Percentiles rank a stretch among this genome's conserved stretches.
These are phyloP conservation scores for Arthrinium puccinioides DNA, from an alignment of 2,329 filamentous ascomycete species.

Conservation along the genomic window DNA sequence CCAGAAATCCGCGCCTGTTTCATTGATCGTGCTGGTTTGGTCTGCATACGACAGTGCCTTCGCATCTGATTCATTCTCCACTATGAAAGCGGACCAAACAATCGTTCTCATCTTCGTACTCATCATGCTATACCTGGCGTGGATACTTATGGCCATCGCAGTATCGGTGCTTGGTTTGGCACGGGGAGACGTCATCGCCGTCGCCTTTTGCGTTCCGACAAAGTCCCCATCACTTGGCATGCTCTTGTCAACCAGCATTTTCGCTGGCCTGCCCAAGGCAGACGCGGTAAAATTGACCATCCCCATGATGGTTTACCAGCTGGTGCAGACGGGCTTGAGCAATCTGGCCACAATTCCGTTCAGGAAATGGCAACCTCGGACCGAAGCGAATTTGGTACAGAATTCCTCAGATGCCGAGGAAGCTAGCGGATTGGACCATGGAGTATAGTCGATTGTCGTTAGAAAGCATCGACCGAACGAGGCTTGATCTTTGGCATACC, in stretches of 20 bases:
- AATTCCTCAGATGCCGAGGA: background rate
- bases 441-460: too few relatives aligned
- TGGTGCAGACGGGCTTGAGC: background rate
- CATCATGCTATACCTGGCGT: background rate
- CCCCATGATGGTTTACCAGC: background rate
- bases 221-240: constrained; percentile 1
- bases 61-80: background rate
- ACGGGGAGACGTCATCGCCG: background rate
- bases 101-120: background rate
- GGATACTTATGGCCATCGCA: background rate
- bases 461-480: too few relatives aligned
- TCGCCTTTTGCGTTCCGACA: background rate
- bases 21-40: background rate
- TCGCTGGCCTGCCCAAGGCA: background rate
- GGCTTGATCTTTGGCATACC: too few relatives aligned
- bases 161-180: background rate
- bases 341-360: background rate
- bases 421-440: background rate
- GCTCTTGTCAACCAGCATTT: background rate
- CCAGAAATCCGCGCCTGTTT: background rate
- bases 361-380: background rate
- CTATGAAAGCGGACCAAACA: background rate
- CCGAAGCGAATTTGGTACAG: background rate
- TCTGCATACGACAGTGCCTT: constrained; percentile 1
- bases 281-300: background rate